phyloP scores from a whole-genome alignment of 305 asterid genomes.

The Fraxinus nigra region DNA sequence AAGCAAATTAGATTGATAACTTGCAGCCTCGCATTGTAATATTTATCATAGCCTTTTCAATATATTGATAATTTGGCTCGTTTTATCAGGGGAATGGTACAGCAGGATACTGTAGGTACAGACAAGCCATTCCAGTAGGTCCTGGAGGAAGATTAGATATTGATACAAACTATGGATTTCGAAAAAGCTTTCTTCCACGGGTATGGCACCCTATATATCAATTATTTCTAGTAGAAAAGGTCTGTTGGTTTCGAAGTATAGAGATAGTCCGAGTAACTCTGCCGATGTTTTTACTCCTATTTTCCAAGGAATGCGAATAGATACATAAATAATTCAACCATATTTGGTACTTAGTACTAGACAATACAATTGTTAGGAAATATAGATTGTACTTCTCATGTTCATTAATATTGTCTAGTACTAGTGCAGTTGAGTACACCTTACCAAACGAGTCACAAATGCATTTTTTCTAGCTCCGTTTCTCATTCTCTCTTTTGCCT shows the following conservation, averaged over 20 bases:
- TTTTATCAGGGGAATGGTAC: slow-evolving; percentile 58
- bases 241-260: background rate
- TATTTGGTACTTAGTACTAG: background rate
- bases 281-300: background rate
- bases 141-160: slow-evolving; percentile 62
- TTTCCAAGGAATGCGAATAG: background rate
- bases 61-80: background rate
- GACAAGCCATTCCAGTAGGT: slow-evolving; percentile 81
- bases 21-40: background rate
- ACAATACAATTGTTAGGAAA: background rate
- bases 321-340: background rate
- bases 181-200: slow-evolving; percentile 78
- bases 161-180: slow-evolving; percentile 67
- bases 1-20: background rate
- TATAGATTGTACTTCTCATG: background rate
- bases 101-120: slow-evolving; percentile 76
- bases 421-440: background rate
- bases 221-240: background rate
- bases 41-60: background rate
- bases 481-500: background rate
- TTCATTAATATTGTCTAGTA: background rate
- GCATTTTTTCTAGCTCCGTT: background rate
- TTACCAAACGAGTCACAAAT: background rate
- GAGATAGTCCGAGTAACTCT: background rate
- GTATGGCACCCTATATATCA: slow-evolving; percentile 25